Evolutionary conservation across 1,139 yeast species (phyloP), one percentile per base, ranked within the genome.

Genomic region (Arxiozyma telluris): DNA sequence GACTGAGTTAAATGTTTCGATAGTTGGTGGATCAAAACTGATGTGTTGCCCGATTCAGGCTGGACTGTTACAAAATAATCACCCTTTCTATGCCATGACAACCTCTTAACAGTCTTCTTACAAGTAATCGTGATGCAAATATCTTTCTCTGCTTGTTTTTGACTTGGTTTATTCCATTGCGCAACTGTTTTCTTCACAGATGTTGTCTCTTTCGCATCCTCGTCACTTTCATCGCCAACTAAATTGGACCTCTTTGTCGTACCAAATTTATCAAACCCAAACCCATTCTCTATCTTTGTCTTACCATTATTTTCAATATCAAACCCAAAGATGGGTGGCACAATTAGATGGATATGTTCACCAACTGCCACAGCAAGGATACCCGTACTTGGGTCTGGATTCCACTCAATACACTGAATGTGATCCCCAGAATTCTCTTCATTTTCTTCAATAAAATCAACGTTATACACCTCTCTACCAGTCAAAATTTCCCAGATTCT

Each of bases 11-110:
- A 78, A 74, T 93, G 98, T 72, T 90, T 90, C 6, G 97, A 88
- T 51, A 93, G 74, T 74, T 93, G 98, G 72, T 93, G 99, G 60
- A 93, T 89, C 56, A 94, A 77, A 47, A 93, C 96, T 5, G 98
- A 85, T 7, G 94, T 81, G 67, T 89, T 84, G 57, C 88, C 89
- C 54, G 89, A 86, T 56, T 87, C 93, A 50, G 98, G 98, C 15
- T 96, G 83, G 23, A 89, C 96, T 3, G 96, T 84, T 59, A 93
- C 96, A 63, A 94, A 88, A 69, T 93, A 93, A 73, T 93, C 98
- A 66, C 98, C 99, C 66, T 87, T 86, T 70, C 97, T 80, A 71
- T 93, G 99, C 99, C 99, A 93, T 61, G 96, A 81, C 20, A 93
- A 64, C 66, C 84, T 86, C 73, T 89, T 90, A 60, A 93, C 80